A percentile compares a stretch with the other conserved stretches of the same genome.
Conservation (phyloP, 208 protist genomes). For the Herpetomonas samuelpessoai region DNA sequence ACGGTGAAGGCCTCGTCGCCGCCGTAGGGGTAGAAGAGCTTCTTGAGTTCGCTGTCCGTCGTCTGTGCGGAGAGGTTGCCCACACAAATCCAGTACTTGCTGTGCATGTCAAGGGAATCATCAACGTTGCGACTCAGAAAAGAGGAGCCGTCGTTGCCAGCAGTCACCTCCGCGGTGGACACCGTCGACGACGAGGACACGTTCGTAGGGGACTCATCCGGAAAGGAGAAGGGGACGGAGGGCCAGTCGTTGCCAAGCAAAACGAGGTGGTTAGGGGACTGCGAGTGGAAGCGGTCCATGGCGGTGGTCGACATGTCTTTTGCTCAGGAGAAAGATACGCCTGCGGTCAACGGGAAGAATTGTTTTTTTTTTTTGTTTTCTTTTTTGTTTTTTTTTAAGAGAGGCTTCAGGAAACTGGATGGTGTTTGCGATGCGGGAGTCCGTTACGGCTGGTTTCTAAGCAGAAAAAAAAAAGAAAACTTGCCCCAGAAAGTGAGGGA, state of each 20-base stretch:
- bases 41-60: constrained; percentile 48
- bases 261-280: neutral
- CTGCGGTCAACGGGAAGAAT: too few species aligned
- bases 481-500: too few species aligned
- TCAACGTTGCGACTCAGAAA: constrained; percentile 16
- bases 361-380: too few species aligned
- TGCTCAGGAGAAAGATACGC: too few species aligned
- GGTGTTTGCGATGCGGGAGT: too few species aligned
- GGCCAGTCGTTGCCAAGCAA: neutral
- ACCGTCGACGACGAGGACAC: constrained; percentile 27
- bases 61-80: constrained; percentile 47
- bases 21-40: constrained; percentile 83
- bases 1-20: constrained; percentile 75
- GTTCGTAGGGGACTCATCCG: constrained; percentile 8
- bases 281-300: neutral
- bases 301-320: too few species aligned
- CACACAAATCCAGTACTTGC: constrained; percentile 69
- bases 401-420: too few species aligned
- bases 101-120: constrained; percentile 16
- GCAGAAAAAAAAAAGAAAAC: too few species aligned
- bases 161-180: constrained; percentile 65
- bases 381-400: too few species aligned
- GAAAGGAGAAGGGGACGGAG: neutral
- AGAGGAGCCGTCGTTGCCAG: constrained; percentile 73
- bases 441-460: too few species aligned